Conservation (phyloP, 345 rosid species). For the Eutrema heterophyllum region DNA sequence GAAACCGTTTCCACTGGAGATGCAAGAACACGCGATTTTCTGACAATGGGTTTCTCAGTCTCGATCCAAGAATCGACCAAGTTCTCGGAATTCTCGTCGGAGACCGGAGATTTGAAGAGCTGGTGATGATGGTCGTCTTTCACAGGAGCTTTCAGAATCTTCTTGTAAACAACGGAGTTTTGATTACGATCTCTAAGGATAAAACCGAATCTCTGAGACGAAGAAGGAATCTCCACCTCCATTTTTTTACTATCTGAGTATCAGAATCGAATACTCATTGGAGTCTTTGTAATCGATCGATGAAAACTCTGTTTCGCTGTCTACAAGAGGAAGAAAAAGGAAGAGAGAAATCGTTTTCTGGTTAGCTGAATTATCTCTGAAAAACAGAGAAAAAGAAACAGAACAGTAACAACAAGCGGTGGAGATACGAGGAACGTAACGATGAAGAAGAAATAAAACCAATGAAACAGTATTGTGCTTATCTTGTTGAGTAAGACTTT, state of each 20-base stretch:
- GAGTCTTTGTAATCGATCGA: not conserved
- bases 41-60: not conserved
- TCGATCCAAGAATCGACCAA: constrained; percentile 22
- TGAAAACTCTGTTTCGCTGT: not conserved
- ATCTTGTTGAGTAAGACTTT: constrained; percentile 4
- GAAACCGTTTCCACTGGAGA: not conserved
- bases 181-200: constrained; percentile 58
- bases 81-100: constrained; percentile 22
- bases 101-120: constrained; percentile 17
- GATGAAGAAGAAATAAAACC: constrained; percentile 17
- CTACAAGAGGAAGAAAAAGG: not conserved
- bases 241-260: constrained; percentile 9
- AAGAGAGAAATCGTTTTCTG: constrained; percentile 6
- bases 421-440: constrained; percentile 16
- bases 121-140: constrained; percentile 23
- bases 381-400: constrained; percentile 13
- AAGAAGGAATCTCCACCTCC: constrained; percentile 60
- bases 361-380: constrained; percentile 10
- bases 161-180: constrained; percentile 35
- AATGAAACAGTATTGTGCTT: constrained; percentile 27
- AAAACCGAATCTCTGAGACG: constrained; percentile 48
- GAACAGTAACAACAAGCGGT: not conserved
- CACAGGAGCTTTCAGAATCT: constrained; percentile 44
- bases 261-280: not conserved
- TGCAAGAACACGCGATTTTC: not conserved